Evolutionary conservation across 139 green algal species (phyloP), one percentile per base, ranked within the genome.

Genomic region (Micromonas pusilla): DNA sequence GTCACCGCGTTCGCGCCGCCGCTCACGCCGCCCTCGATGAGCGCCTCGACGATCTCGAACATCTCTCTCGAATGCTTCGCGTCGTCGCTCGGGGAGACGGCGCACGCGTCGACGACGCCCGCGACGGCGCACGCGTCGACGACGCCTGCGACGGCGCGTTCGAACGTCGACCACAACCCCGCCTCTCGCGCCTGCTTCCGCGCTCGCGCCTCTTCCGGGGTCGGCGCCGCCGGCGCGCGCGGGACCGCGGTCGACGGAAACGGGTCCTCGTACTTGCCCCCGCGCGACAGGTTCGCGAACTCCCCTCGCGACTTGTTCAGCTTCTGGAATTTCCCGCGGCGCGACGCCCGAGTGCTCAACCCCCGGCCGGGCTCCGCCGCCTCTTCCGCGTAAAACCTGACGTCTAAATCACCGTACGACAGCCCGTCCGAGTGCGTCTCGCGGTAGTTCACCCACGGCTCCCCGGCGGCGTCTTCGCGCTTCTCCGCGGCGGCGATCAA

Each of bases 361-460:
- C 36, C 36, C 3, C 33, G 33, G 4, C 34, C 66, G 5, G 36
- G 66, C 26, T 74, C 66, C 5, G 5, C 5, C 16, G 71, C 71
- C 20, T 37, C 73, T n/a, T 71, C 54, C 52, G 37, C 23, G 32
- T 30, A 66, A 71, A 79, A 79, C 13, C 73, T 37, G 2, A 21
- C 36, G 73, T 79, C 73, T 28, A 79, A 19, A 54, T 79, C 73
- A 3, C 73, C 73, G 16, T 79, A 79, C 30, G 30, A 70, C 9
- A 74, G 26, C 3, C 73, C 73, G n/a, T 52, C 52, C 20, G 16
- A 37, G 32, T 66, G 73, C 37, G 73, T 53, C 52, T 71, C 39
- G 26, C 73, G 52, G 73, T 30, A 70, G 72, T 79, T 53, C 54
- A 45, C 2, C 73, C 52, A 66, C n/a, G n/a, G n/a, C n/a, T n/a